Evolutionary conservation across 352 stramenopile species (phyloP).

Genomic region (Phytopythium helicoides): DNA sequence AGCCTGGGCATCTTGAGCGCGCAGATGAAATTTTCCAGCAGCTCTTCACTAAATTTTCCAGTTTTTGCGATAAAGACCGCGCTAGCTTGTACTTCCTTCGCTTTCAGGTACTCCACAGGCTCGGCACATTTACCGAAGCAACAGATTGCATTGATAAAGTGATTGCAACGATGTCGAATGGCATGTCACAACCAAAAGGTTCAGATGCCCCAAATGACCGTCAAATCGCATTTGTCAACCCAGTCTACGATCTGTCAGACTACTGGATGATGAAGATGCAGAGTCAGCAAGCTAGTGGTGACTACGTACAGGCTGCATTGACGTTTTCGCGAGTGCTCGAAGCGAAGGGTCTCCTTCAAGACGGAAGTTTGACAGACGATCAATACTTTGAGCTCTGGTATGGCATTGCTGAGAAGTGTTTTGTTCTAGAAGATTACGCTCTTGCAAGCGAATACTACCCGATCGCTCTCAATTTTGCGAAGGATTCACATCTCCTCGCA

Average conservation of each 20-base stretch:
- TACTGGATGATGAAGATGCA: constrained; percentile 70
- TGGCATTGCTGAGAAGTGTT: constrained; percentile 57
- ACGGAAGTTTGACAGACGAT: constrained; percentile 34
- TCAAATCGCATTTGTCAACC: neutral
- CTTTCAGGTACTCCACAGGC: constrained; percentile 57
- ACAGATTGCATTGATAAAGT: constrained; percentile 49
- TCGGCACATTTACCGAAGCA: constrained; percentile 50
- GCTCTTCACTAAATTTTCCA: constrained; percentile 50
- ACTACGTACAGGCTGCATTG: constrained; percentile 49
- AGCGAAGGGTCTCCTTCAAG: constrained; percentile 21
- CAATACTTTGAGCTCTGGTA: constrained; percentile 58
- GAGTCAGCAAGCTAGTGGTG: constrained; percentile 53
- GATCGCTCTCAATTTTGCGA: constrained; percentile 57
- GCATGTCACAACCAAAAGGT: no score
- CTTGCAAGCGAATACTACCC: constrained; percentile 63
- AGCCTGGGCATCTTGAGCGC: constrained; percentile 45
- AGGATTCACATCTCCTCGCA: constrained; percentile 55
- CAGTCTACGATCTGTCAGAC: constrained; percentile 35
- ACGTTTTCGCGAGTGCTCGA: constrained; percentile 46
- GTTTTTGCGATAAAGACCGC: constrained; percentile 62
- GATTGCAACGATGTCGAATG: constrained; percentile 7
- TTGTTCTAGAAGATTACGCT: constrained; percentile 60
- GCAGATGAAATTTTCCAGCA: constrained; percentile 56
- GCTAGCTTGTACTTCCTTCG: constrained; percentile 54
- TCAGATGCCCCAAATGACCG: no score